Evolutionary conservation across 306 rosid genomes (phyloP).

Genomic region (Quercus cerris): DNA sequence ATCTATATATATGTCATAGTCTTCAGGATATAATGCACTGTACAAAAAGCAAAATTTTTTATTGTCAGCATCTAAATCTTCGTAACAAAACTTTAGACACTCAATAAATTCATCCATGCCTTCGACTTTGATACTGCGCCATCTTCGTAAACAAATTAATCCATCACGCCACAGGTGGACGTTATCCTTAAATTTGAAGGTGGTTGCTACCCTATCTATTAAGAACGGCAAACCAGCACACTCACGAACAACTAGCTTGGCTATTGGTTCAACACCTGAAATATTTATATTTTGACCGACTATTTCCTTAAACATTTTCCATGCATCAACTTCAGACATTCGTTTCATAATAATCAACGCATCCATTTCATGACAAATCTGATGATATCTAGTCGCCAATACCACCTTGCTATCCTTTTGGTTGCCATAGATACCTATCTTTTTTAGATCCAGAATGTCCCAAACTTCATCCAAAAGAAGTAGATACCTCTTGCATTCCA

Average conservation of each 20-base stretch:
- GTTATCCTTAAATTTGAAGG: conserved; percentile 12
- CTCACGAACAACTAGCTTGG: conserved; percentile 13
- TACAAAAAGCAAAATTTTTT: neutral
- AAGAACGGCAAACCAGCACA: conserved; percentile 33
- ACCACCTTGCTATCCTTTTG: conserved; percentile 23
- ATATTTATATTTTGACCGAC: neutral
- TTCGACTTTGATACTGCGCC: conserved; percentile 6
- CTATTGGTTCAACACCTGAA: conserved; percentile 12
- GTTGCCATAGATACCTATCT: conserved; percentile 4
- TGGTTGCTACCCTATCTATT: conserved; percentile 15
- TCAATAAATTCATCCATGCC: neutral
- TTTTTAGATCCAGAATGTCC: neutral
- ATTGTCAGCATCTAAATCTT: neutral
- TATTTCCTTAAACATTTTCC: conserved; percentile 23
- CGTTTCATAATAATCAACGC: neutral
- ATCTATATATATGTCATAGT: conserved; percentile 18
- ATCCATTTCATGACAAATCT: neutral
- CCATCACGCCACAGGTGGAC: conserved; percentile 13
- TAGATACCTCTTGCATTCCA: conserved; percentile 14
- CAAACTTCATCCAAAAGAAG: neutral
- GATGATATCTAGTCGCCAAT: conserved; percentile 5
- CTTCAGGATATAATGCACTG: conserved; percentile 14
- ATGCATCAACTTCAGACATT: conserved; percentile 21
- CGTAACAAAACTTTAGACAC: neutral
- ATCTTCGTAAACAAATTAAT: conserved; percentile 4